phyloP scores from a whole-genome alignment of 257 asterid species.

The Solanum bulbocastanum region DNA sequence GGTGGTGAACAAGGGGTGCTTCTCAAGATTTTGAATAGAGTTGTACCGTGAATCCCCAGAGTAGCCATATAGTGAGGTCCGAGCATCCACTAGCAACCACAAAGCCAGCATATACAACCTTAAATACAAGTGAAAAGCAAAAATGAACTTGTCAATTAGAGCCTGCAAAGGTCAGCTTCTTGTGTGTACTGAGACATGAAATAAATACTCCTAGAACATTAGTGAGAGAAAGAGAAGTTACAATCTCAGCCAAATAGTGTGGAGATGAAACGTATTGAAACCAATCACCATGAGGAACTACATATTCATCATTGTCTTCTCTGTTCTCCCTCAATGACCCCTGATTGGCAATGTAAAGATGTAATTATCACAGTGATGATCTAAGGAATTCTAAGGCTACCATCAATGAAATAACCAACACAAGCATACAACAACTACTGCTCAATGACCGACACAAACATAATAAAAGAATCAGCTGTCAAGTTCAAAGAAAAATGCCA shows the following conservation, averaged over 20 bases:
- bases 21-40: not conserved
- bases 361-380: not conserved
- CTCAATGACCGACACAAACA: not conserved
- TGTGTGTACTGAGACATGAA: not conserved
- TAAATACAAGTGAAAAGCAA: constrained; percentile 7
- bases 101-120: constrained; percentile 78
- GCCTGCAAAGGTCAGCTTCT: not conserved
- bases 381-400: not conserved
- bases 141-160: not conserved
- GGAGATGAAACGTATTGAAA: constrained; percentile 85
- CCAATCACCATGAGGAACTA: constrained; percentile 84
- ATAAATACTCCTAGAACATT: not conserved
- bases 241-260: constrained; percentile 91
- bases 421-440: not conserved
- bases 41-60: constrained; percentile 65
- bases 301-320: constrained; percentile 27
- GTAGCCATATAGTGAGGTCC: constrained; percentile 66
- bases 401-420: not conserved
- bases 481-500: not conserved
- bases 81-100: constrained; percentile 68
- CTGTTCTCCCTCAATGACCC: constrained; percentile 55
- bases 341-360: constrained; percentile 21
- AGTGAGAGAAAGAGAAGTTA: constrained; percentile 15
- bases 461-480: not conserved
- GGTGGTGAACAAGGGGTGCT: not conserved